Percentiles rank a stretch among this genome's conserved stretches.
phyloP scores from a whole-genome alignment of 2,329 filamentous ascomycete genomes.

The Microascus cirrosus region DNA sequence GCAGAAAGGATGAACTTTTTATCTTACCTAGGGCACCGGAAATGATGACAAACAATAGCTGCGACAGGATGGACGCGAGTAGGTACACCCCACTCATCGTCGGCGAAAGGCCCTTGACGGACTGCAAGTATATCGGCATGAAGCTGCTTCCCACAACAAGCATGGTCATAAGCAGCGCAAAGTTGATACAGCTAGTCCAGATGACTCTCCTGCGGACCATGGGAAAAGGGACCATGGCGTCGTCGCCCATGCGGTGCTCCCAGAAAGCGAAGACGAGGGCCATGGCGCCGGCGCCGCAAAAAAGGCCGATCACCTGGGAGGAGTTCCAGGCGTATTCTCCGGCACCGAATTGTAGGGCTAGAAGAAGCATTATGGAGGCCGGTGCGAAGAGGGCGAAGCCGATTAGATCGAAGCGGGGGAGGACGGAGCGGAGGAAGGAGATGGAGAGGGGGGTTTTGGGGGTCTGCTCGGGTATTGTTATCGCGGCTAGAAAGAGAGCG shows the following conservation, averaged over 20 bases:
- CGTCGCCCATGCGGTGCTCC: conserved; percentile 29
- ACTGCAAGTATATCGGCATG: conserved; percentile 40
- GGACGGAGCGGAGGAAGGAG: conserved; percentile 14
- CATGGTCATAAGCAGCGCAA: conserved; percentile 28
- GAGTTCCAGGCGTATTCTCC: conserved; percentile 20
- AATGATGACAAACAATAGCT: conserved; percentile 12
- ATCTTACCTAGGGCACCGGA: conserved; percentile 10
- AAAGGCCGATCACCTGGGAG: conserved; percentile 24
- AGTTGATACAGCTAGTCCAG: conserved; percentile 26
- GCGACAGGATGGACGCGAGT: conserved; percentile 14
- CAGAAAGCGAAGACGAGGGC: conserved; percentile 24
- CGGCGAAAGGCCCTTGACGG: conserved; percentile 24
- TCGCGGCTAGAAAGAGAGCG: conserved; percentile 17
- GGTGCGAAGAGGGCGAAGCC: conserved; percentile 32
- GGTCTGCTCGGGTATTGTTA: conserved; percentile 23
- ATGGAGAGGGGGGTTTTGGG: conserved; percentile 1
- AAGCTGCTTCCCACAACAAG: conserved; percentile 35
- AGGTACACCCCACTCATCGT: conserved; percentile 16
- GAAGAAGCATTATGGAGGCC: conserved; percentile 26
- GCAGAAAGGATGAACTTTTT: too few relatives aligned
- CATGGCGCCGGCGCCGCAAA: conserved; percentile 21
- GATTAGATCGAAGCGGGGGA: conserved; percentile 22
- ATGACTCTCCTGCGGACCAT: conserved; percentile 31
- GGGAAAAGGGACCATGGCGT: conserved; percentile 36
- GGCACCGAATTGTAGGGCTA: conserved; percentile 33